Base-by-base conservation (phyloP, 192 early-diverging fungal genomes). In the Mortierella antarctica region DNA sequence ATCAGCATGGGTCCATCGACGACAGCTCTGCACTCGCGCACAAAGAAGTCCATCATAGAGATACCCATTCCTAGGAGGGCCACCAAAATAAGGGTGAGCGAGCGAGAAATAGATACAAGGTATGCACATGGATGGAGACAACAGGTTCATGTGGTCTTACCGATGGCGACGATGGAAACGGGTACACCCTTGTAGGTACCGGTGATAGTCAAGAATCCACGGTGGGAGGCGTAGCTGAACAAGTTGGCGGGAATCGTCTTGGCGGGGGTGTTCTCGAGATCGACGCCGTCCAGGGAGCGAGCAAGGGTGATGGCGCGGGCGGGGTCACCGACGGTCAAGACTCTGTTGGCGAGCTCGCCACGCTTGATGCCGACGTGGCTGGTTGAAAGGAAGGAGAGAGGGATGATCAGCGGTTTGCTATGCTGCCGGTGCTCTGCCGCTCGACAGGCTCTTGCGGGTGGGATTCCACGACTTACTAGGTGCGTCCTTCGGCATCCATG, bases 11-110 rank as follows among this genome's bases (percentile, higher is more conserved):
- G 92, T 0, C 96, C 96, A 12, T 87, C 72, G 7, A 91, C 88
- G 6, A 95, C 90, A 46, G 93, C 92, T 48, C 96, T 87, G 21
- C 88, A 86, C 81, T 98, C 96, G 21, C 96, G 88, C 17, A 98
- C 89, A 70, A 98, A 92, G 66, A 98, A 94, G 79, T 98, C 96
- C 90, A 95, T 94, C 91, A 95, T 96, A 5, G 92, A 82, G 17
- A 88, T 77, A 17, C 96, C 96, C 90, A 86, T 86, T 10, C 86
- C 84, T 83, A 59, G 8, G 20, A 9, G n/a, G 15, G 1, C 7
- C 57, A 63, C 14, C 15, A 60, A 68, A 39, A 14, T 7, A 68
- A 51, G 15, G 31, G 42, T 9, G 42, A 45, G 55, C 0, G 0
- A 56, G 7, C 41, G 52, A 12, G 53, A 47, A 42, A 51, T 51